These are phyloP conservation scores for Litsea cubeba DNA, from an alignment of 164 flowering plant genomes.

Conservation along the genomic window DNA sequence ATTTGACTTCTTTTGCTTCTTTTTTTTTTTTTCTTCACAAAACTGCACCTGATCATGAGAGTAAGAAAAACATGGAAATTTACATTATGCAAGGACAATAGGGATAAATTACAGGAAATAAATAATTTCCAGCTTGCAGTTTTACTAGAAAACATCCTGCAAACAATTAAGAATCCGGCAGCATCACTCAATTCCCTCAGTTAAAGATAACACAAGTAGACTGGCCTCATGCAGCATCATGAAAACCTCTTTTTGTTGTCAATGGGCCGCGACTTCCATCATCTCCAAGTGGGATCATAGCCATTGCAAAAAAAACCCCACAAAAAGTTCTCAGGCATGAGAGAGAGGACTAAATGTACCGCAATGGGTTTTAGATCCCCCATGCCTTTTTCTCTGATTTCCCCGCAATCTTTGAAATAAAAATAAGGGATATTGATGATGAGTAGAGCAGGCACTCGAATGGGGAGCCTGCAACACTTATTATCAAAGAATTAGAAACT, in stretches of 20 bases:
- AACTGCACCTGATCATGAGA: neutral
- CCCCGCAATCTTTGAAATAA: neutral
- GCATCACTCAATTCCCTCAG: constrained; percentile 3
- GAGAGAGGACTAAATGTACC: neutral
- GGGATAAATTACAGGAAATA: constrained; percentile 26
- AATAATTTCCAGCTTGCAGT: constrained; percentile 19
- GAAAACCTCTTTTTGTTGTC: neutral
- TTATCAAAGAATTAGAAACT: constrained; percentile 43
- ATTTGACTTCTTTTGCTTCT: no score
- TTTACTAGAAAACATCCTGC: constrained; percentile 19
- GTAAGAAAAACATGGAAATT: constrained; percentile 15
- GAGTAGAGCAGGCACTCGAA: constrained; percentile 28
- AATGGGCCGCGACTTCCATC: neutral
- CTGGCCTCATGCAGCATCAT: neutral
- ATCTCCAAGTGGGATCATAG: neutral
- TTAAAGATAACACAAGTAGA: neutral
- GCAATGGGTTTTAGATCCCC: neutral
- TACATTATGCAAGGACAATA: constrained; percentile 28
- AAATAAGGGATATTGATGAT: neutral
- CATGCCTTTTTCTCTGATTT: neutral
- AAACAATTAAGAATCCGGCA: constrained; percentile 12
- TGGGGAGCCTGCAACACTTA: constrained; percentile 33
- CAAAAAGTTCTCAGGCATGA: neutral
- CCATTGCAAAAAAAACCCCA: neutral
- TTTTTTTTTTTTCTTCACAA: no score